These are phyloP conservation scores for Psidium friedrichsthalianum DNA, from an alignment of 345 rosid genomes.

Conservation along the genomic window DNA sequence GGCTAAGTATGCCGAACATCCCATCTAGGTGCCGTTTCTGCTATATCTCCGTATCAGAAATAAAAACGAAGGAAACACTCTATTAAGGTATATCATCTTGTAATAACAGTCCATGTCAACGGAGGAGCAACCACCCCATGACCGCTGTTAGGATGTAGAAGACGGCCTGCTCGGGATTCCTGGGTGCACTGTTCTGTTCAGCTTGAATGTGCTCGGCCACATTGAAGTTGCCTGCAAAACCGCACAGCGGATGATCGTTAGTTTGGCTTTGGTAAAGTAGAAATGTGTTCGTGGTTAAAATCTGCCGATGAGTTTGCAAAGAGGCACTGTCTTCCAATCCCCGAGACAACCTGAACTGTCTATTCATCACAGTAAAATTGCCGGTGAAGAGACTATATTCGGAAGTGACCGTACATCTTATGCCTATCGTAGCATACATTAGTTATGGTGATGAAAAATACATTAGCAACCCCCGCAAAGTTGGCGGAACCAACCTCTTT, in stretches of 20 bases:
- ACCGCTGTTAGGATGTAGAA: slow-evolving; percentile 23
- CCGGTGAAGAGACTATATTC: neutral
- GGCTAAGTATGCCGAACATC: no score
- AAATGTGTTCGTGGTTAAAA: neutral
- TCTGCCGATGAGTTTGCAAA: neutral
- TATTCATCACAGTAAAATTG: neutral
- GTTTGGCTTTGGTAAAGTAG: neutral
- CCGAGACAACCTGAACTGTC: neutral
- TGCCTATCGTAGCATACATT: neutral
- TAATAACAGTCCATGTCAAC: neutral
- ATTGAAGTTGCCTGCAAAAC: slow-evolving; percentile 52
- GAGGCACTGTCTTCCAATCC: neutral
- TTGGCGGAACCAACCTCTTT: slow-evolving; percentile 31
- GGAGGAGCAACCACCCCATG: slow-evolving; percentile 1
- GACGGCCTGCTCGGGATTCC: slow-evolving; percentile 7
- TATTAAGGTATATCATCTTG: neutral
- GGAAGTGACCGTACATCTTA: neutral
- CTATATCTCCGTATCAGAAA: neutral
- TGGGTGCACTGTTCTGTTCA: slow-evolving; percentile 24
- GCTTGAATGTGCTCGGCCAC: slow-evolving; percentile 53
- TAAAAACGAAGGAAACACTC: neutral
- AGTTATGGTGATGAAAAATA: neutral
- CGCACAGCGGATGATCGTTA: neutral
- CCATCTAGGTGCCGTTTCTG: neutral
- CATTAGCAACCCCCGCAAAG: neutral